phyloP scores from a whole-genome alignment of 805 yeast genomes.

The Metschnikowia koreensis region DNA sequence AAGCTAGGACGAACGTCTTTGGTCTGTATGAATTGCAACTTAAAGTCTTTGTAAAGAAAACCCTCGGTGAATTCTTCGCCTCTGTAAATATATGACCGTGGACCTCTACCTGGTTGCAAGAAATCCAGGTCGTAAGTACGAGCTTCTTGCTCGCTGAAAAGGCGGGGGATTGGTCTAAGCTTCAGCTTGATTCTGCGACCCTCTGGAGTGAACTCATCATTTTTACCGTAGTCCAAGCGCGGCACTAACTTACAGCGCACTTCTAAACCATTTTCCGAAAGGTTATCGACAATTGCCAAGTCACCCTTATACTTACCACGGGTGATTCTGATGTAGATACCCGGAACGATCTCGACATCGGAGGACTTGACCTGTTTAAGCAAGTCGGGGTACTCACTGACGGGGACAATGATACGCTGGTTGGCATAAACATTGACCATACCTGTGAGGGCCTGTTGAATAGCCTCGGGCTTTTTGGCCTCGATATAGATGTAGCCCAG shows the following conservation, averaged over 20 bases:
- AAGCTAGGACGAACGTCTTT: slow-evolving; percentile 81
- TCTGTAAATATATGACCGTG: slow-evolving; percentile 63
- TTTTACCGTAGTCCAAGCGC: slow-evolving; percentile 84
- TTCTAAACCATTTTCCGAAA: slow-evolving; percentile 92
- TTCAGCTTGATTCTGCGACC: slow-evolving; percentile 52
- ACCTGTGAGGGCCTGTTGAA: slow-evolving; percentile 83
- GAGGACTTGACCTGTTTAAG: slow-evolving; percentile 85
- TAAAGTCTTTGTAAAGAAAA: slow-evolving; percentile 80
- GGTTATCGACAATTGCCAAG: slow-evolving; percentile 86
- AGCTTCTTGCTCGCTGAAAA: slow-evolving; percentile 89
- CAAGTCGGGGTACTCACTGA: slow-evolving; percentile 90
- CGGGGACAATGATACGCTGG: slow-evolving; percentile 85
- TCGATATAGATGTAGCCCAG: slow-evolving; percentile 91
- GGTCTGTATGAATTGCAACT: slow-evolving; percentile 75
- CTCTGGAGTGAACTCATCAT: slow-evolving; percentile 47
- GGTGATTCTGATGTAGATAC: slow-evolving; percentile 85
- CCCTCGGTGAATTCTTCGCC: slow-evolving; percentile 92
- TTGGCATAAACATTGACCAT: slow-evolving; percentile 76
- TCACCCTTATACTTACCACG: slow-evolving; percentile 93
- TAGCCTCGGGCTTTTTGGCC: slow-evolving; percentile 91
- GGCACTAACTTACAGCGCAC: slow-evolving; percentile 93
- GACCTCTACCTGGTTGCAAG: slow-evolving; percentile 62
- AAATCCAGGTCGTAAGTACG: slow-evolving; percentile 75
- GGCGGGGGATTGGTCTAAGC: slow-evolving; percentile 77
- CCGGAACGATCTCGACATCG: slow-evolving; percentile 86